Base-by-base conservation (phyloP, 306 rosid species). In the Chamaecrista fasciculata region DNA sequence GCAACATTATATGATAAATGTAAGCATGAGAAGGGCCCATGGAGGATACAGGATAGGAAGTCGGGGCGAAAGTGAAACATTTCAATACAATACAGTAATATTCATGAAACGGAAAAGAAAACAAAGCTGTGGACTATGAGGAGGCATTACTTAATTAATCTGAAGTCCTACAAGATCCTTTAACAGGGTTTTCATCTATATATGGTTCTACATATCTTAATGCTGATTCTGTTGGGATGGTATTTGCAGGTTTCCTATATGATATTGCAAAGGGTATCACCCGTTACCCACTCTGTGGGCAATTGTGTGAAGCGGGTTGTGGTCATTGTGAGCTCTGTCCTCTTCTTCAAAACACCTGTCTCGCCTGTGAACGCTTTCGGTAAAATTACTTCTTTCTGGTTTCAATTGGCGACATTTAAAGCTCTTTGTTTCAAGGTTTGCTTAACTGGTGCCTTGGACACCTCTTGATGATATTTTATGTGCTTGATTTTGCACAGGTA, bases 251-350 rank as follows among this genome's bases (percentile, higher is more conserved):
- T 95, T 75, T 91, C 99, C 11, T 91, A 95, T 40, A 95, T 95
- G 99, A 91, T 95, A 79, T 86, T 95, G 89, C 89, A 84, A 76
- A 89, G 99, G 88, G 99, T 95, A 77, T 95, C 99, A 25, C 99
- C 99, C 25, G 99, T 95, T 68, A 95, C 97, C 50, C 99, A 95
- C 86, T 95, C 97, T 0, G 99, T 91, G 0, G 97, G 99, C 8
- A 95, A 95, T 50, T 95, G 99, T 67, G 99, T 95, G 83, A 95
- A 95, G 93, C 87, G 99, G 55, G 99, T 95, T 72, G 99, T 87
- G 81, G 99, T 95, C 79, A 95, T 95, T 6, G 95, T 95, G 69
- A 95, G 99, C 93, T 95, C 99, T 66, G 97, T 95, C 69, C 74
- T 95, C 80, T 89, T 95, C 86, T 95, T 95, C 88, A 78, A 77